These are phyloP conservation scores for Epichloe sp. DNA, from an alignment of 2,329 filamentous ascomycete species.

Conservation along the genomic window DNA sequence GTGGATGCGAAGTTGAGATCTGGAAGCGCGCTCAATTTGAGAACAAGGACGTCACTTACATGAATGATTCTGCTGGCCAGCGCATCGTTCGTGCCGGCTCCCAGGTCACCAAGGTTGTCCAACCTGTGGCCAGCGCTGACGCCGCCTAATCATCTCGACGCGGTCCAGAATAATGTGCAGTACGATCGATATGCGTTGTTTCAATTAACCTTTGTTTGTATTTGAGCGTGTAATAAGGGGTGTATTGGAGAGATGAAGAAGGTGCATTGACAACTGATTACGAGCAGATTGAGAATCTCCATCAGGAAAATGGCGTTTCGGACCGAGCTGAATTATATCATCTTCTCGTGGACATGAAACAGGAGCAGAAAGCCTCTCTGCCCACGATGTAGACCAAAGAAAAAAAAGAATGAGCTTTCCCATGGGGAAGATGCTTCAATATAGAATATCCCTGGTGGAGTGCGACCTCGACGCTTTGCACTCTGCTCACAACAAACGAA, in stretches of 20 bases:
- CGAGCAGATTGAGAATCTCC: background rate
- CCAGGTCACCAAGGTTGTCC: slow-evolving; percentile 71
- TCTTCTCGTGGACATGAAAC: background rate
- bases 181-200: background rate
- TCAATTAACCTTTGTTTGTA: background rate
- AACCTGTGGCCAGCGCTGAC: slow-evolving; percentile 71
- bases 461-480: background rate
- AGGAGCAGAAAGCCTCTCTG: background rate
- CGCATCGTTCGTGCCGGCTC: slow-evolving; percentile 75
- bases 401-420: background rate
- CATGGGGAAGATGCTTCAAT: background rate
- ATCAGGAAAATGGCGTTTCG: slow-evolving; percentile 4
- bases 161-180: background rate
- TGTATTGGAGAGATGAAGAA: background rate
- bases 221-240: slow-evolving; percentile 1
- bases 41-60: slow-evolving; percentile 68
- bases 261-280: background rate
- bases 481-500: too few species aligned
- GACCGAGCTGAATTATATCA: background rate
- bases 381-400: background rate
- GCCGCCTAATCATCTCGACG: slow-evolving; percentile 46
- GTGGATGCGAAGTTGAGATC: slow-evolving; percentile 81
- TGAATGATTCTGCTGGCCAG: slow-evolving; percentile 69
- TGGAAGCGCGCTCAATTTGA: slow-evolving; percentile 80
- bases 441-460: background rate